These are phyloP conservation scores for Cryptosporidium baileyi DNA, from an alignment of 169 alveolate species.

Conservation along the genomic window DNA sequence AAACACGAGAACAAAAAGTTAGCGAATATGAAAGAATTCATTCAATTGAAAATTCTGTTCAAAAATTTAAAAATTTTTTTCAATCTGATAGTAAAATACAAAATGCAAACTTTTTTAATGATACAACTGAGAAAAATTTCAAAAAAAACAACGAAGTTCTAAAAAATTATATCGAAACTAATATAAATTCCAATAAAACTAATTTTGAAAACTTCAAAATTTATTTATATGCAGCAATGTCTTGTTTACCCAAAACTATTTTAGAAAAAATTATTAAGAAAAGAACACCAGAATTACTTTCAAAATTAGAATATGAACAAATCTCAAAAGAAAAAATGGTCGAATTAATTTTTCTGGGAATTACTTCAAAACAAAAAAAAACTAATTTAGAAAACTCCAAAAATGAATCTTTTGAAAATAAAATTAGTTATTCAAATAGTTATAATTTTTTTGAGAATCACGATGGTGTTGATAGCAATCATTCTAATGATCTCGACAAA, in stretches of 20 bases:
- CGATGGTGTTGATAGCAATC: neutral
- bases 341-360: neutral
- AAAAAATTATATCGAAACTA: neutral
- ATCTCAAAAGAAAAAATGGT: conserved; percentile 6
- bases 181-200: neutral
- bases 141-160: no score
- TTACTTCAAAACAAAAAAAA: neutral
- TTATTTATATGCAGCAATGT: conserved; percentile 46
- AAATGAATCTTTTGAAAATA: neutral
- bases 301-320: neutral
- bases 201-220: conserved; percentile 5
- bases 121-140: no score
- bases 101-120: no score
- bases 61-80: no score
- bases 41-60: no score
- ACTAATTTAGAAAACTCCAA: neutral
- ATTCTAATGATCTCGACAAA: neutral
- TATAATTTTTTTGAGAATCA: no score
- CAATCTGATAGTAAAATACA: no score
- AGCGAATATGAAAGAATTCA: neutral
- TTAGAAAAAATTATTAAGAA: neutral
- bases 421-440: neutral
- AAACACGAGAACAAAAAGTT: neutral
- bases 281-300: neutral
- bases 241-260: conserved; percentile 24